Conservation (phyloP, 176 grass and related monocot genomes). For the Tillandsia fasciculata region DNA sequence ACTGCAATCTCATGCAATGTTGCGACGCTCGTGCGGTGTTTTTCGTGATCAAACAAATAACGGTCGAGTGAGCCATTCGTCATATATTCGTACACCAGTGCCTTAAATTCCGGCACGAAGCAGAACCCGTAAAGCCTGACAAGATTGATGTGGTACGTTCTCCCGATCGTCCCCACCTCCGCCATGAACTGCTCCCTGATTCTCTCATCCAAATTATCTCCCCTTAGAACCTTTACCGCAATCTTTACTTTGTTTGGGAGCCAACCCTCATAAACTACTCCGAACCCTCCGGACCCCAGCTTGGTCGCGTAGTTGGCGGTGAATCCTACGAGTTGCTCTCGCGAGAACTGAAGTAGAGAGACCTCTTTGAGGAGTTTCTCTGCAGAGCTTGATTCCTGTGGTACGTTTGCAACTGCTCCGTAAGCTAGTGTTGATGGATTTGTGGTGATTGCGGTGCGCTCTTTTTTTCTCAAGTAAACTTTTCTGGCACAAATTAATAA, state of each 20-base stretch:
- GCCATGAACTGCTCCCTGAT: conserved; percentile 73
- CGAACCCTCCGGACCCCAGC: conserved; percentile 52
- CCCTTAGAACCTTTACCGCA: conserved; percentile 51
- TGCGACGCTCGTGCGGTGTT: conserved; percentile 19
- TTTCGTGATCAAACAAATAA: no score
- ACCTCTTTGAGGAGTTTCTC: conserved; percentile 45
- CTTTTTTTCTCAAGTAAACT: no score
- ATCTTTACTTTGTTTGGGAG: conserved; percentile 35
- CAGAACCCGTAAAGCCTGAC: conserved; percentile 60
- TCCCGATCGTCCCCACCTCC: conserved; percentile 47
- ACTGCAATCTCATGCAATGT: conserved; percentile 37
- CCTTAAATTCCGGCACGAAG: no score
- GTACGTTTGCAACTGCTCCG: no score
- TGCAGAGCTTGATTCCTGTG: conserved; percentile 31
- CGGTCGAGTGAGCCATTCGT: no score
- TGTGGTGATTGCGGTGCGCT: no score
- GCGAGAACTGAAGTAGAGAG: conserved; percentile 28
- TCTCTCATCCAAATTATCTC: conserved; percentile 20
- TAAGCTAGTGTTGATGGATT: no score
- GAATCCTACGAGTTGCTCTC: conserved; percentile 28
- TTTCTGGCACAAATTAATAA: no score
- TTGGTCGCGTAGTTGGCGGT: conserved; percentile 31
- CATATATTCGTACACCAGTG: no score
- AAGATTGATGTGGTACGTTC: conserved; percentile 67
- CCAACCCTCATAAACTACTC: conserved; percentile 50